phyloP scores from a whole-genome alignment of 192 early-diverging fungal species.

The Blastocladiella britannica region DNA sequence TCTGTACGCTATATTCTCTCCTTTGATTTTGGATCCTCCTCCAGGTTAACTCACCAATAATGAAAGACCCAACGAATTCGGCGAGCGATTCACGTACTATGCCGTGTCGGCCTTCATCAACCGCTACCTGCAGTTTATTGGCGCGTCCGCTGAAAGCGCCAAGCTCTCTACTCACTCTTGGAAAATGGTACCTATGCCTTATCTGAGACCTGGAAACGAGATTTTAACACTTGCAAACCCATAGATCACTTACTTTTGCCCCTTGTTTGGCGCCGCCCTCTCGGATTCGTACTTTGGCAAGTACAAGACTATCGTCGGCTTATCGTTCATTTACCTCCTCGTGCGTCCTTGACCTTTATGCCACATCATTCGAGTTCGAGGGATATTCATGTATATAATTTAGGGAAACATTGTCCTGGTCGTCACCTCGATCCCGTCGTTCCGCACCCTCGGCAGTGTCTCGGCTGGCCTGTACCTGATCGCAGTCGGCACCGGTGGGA shows the following conservation, averaged over 20 bases:
- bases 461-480: conserved; percentile 15
- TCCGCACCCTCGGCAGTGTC: conserved; percentile 14
- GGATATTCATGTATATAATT: too few relatives aligned
- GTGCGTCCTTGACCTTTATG: too few relatives aligned
- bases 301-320: conserved; percentile 24
- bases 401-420: conserved; percentile 14
- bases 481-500: conserved; percentile 25
- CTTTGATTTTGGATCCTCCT: neutral
- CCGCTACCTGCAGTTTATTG: conserved; percentile 4
- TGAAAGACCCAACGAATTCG: neutral
- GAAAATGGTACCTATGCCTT: too few relatives aligned
- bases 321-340: conserved; percentile 19
- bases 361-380: too few relatives aligned
- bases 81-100: conserved; percentile 16
- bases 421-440: conserved; percentile 11
- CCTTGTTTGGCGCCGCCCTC: conserved; percentile 19
- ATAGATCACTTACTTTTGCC: conserved; percentile 18
- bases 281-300: conserved; percentile 29
- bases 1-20: conserved; percentile 18
- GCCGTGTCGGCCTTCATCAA: conserved; percentile 15
- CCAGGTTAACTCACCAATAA: neutral
- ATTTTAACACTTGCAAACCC: too few relatives aligned
- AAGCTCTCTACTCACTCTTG: neutral
- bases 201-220: too few relatives aligned
- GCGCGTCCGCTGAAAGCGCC: conserved; percentile 4